Evolutionary conservation across 306 rosid species (phyloP).

Genomic region (Lathyrus oleraceus): DNA sequence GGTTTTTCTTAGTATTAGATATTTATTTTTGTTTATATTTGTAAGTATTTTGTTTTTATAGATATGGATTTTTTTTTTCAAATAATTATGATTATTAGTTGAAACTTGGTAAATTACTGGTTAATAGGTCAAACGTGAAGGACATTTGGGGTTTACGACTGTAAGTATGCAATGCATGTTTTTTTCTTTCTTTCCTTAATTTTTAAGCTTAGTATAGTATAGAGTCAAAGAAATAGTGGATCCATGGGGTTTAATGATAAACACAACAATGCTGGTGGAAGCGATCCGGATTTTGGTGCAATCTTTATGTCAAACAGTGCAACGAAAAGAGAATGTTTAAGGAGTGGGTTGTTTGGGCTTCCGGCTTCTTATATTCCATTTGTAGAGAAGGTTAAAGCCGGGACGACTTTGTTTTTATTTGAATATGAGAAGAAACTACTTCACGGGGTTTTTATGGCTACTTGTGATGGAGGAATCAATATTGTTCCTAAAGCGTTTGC

Average conservation of each 20-base stretch:
- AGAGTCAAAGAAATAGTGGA: not conserved
- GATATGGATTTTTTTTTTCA: not conserved
- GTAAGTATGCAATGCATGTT: slow-evolving; percentile 28
- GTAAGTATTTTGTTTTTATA: too few relatives aligned
- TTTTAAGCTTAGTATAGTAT: slow-evolving; percentile 34
- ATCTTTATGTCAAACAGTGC: slow-evolving; percentile 45
- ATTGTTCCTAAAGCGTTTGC: slow-evolving; percentile 49
- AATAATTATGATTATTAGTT: not conserved
- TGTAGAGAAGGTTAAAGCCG: slow-evolving; percentile 53
- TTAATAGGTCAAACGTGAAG: slow-evolving; percentile 24
- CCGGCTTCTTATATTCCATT: slow-evolving; percentile 39
- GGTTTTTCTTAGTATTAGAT: too few relatives aligned
- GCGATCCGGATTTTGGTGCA: slow-evolving; percentile 48
- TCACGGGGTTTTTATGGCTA: slow-evolving; percentile 62
- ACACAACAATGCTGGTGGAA: slow-evolving; percentile 41
- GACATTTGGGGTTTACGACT: not conserved
- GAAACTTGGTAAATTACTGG: slow-evolving; percentile 23
- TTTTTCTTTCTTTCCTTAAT: slow-evolving; percentile 22
- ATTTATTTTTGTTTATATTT: not conserved
- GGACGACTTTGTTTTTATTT: slow-evolving; percentile 62
- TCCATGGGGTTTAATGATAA: slow-evolving; percentile 42
- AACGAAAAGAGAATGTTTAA: slow-evolving; percentile 43
- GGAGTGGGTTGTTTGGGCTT: slow-evolving; percentile 37
- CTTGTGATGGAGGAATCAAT: slow-evolving; percentile 51
- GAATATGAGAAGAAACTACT: slow-evolving; percentile 57